These are phyloP conservation scores for Knoxia roxburghii DNA, from an alignment of 257 asterid species.

Conservation along the genomic window DNA sequence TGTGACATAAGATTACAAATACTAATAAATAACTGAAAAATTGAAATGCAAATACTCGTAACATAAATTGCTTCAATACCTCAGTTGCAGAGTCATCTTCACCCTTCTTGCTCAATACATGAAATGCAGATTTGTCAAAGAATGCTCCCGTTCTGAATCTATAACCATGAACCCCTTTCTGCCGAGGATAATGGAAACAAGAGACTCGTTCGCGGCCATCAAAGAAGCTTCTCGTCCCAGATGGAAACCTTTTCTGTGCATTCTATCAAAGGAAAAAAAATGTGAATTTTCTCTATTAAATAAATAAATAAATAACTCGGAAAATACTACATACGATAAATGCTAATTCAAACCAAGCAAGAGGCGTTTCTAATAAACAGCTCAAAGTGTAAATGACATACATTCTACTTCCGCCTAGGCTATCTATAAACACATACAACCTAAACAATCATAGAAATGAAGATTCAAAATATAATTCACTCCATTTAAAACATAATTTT, in stretches of 20 bases:
- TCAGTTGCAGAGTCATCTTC: slow-evolving; percentile 39
- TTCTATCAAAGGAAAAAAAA: slow-evolving; percentile 39
- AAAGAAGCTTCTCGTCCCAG: slow-evolving; percentile 27
- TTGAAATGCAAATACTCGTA: too few species aligned
- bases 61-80: slow-evolving; percentile 10
- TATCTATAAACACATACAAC: neutral
- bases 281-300: neutral
- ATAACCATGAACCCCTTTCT: slow-evolving; percentile 35
- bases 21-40: neutral
- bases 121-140: slow-evolving; percentile 60
- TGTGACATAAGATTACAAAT: neutral
- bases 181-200: slow-evolving; percentile 55
- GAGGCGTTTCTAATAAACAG: neutral
- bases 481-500: neutral
- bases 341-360: neutral
- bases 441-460: neutral
- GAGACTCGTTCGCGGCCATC: slow-evolving; percentile 35
- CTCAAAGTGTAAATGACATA: neutral
- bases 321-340: neutral
- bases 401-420: neutral
- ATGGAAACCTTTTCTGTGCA: slow-evolving; percentile 42
- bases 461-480: neutral
- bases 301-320: neutral
- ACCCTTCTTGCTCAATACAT: slow-evolving; percentile 29
- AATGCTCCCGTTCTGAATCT: slow-evolving; percentile 54